These are phyloP conservation scores for Candida insectalens DNA, from an alignment of 805 yeast genomes.

Conservation along the genomic window DNA sequence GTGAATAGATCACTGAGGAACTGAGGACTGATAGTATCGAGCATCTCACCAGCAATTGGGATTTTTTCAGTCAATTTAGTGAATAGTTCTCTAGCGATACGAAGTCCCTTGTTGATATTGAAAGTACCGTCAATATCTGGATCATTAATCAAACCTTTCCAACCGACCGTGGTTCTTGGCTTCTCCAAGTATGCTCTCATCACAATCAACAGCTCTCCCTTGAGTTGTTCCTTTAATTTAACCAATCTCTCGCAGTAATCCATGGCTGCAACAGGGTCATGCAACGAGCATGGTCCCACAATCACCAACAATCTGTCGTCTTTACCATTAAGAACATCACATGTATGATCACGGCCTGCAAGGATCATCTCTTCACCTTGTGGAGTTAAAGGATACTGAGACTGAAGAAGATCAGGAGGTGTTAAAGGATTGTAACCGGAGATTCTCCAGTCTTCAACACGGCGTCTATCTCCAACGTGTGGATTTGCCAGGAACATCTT, in stretches of 20 bases:
- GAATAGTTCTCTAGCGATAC: constrained; percentile 81
- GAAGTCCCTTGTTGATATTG: constrained; percentile 89
- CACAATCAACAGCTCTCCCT: constrained; percentile 71
- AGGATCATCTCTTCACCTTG: constrained; percentile 54
- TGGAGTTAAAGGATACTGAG: constrained; percentile 64
- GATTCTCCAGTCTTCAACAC: constrained; percentile 71
- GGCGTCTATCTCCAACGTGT: constrained; percentile 71
- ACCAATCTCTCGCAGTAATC: constrained; percentile 72
- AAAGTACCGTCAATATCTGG: constrained; percentile 92
- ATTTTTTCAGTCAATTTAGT: constrained; percentile 70
- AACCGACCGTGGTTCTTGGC: constrained; percentile 98
- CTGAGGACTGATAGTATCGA: constrained; percentile 96
- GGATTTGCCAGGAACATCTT: constrained; percentile 78
- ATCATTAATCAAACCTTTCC: constrained; percentile 97
- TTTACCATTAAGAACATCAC: constrained; percentile 62
- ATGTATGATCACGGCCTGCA: constrained; percentile 67
- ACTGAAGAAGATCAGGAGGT: constrained; percentile 90
- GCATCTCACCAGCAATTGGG: constrained; percentile 96
- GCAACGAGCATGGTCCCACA: constrained; percentile 96
- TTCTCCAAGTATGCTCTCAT: constrained; percentile 98
- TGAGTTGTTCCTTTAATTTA: constrained; percentile 47
- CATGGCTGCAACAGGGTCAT: constrained; percentile 85
- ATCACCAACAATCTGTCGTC: constrained; percentile 86
- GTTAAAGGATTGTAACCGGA: constrained; percentile 90
- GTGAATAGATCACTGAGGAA: constrained; percentile 88